These are phyloP conservation scores for Isabelozyma gotoi DNA, from an alignment of 805 yeast species.

Conservation along the genomic window DNA sequence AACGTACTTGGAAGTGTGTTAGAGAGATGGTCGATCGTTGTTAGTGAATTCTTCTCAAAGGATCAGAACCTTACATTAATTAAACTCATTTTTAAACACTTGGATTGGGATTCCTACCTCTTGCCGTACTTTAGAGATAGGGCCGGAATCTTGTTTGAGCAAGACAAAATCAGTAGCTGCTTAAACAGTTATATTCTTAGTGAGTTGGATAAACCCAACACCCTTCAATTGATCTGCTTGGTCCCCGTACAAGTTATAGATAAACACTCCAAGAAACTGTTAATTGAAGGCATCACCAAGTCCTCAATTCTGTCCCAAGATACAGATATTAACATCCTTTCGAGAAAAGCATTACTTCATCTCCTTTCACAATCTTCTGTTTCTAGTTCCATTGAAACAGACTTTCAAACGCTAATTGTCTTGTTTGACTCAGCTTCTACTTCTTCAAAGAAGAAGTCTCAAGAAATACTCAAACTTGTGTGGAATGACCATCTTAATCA, in stretches of 20 bases:
- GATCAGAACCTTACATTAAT: slow-evolving; percentile 28
- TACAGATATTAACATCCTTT: slow-evolving; percentile 1
- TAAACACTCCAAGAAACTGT: slow-evolving; percentile 17
- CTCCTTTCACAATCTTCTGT: slow-evolving; percentile 53
- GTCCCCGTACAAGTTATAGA: slow-evolving; percentile 54
- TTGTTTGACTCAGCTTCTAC: slow-evolving; percentile 13
- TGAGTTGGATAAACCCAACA: neutral
- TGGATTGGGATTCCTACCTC: neutral
- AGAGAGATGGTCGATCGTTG: slow-evolving; percentile 55
- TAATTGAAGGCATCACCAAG: slow-evolving; percentile 12
- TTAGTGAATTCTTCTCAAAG: slow-evolving; percentile 32
- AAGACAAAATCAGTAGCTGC: neutral
- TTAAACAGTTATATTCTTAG: neutral
- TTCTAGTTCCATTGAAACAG: slow-evolving; percentile 51
- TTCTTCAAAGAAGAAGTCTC: slow-evolving; percentile 2
- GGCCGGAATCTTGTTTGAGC: neutral
- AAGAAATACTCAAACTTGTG: slow-evolving; percentile 30
- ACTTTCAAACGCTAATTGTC: slow-evolving; percentile 21
- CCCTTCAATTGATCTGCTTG: slow-evolving; percentile 8
- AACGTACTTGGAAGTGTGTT: slow-evolving; percentile 23
- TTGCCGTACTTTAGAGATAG: neutral
- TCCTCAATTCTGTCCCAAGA: slow-evolving; percentile 1
- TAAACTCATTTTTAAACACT: slow-evolving; percentile 18
- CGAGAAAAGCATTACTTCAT: slow-evolving; percentile 30
- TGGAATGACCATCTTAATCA: slow-evolving; percentile 44